Evolutionary conservation across 2,329 filamentous ascomycete genomes (phyloP).

Genomic region (Cercospora sp.): DNA sequence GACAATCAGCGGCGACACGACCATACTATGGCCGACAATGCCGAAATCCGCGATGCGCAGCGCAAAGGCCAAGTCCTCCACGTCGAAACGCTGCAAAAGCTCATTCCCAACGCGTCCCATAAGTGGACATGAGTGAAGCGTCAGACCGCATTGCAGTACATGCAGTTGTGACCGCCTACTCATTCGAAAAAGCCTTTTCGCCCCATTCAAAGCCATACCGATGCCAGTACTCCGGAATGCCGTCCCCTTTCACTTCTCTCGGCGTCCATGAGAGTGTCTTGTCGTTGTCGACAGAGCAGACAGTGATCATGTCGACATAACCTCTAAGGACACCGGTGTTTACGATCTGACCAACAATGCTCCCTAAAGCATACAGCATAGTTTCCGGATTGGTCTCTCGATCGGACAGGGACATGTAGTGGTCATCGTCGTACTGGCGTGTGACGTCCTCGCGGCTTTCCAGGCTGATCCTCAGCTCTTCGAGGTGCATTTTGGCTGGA

Average conservation of each 20-base stretch:
- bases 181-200: conserved; percentile 18
- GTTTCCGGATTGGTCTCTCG: conserved; percentile 23
- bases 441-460: conserved; percentile 16
- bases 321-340: conserved; percentile 22
- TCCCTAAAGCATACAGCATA: conserved; percentile 20
- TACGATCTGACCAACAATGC: conserved; percentile 22
- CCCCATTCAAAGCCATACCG: conserved; percentile 29
- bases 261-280: conserved; percentile 16
- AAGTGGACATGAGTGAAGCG: conserved; percentile 35
- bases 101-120: conserved; percentile 38
- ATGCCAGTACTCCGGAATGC: conserved; percentile 25
- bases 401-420: conserved; percentile 18
- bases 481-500: conserved; percentile 18
- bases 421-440: conserved; percentile 13
- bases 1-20: conserved; percentile 43
- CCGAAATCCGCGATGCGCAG: conserved; percentile 35
- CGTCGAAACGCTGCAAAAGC: conserved; percentile 35
- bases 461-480: conserved; percentile 22
- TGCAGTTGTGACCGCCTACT: background rate
- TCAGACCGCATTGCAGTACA: too few species aligned
- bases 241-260: conserved; percentile 13
- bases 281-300: conserved; percentile 17
- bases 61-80: conserved; percentile 37
- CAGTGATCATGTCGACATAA: conserved; percentile 22
- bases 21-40: conserved; percentile 38